Base-by-base conservation (phyloP, 2,329 filamentous ascomycete genomes). In the Periconia sp. region DNA sequence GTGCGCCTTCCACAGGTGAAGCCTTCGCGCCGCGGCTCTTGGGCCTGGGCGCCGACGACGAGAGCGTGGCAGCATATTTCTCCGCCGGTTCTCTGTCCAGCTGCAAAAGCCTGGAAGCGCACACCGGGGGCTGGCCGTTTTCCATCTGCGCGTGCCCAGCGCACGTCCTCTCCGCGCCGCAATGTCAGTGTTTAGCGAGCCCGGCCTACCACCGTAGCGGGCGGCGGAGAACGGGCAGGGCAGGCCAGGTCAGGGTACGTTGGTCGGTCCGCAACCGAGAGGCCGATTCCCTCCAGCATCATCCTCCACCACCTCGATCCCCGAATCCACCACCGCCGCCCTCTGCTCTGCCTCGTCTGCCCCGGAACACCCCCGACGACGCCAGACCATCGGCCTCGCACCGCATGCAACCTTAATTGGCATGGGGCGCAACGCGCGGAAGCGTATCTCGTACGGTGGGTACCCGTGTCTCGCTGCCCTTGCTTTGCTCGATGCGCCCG, bases 361-460 rank as follows among this genome's bases (percentile, higher is more conserved):
- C 21, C 22, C 18, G 33, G 24, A 18, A 11, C 28, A 8, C 23
- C 11, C 26, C 21, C 31, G 11, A 16, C 16, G 13, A 13, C 13
- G 8, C 34, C 7, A n/a, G 16, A 16, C 33, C 21, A 18, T 18
- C 8, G 8, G 18, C 35, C 9, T 28, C 38, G 43, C 45, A 41
- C 50, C 58, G 54, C 54, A 64, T 64, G 60, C 43, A 17, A 29
- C 28, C 18, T 24, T 32, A 36, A 41, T 48, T 50, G 61, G 56
- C 54, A 79, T 78, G 76, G 75, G 73, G 63, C 71, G 75, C 60
- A 78, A 77, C 66, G 74, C 75, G 62, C 71, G 74, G 54, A 77
- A 78, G 70, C 74, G 75, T 56, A 78, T 79, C 56, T 78, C 75
- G 58, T 79, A 79, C 66, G 76, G 76, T 78, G 56, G 29, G 71